phyloP scores from a whole-genome alignment of 2,329 filamentous ascomycete species.

The Sclerotinia nivalis region DNA sequence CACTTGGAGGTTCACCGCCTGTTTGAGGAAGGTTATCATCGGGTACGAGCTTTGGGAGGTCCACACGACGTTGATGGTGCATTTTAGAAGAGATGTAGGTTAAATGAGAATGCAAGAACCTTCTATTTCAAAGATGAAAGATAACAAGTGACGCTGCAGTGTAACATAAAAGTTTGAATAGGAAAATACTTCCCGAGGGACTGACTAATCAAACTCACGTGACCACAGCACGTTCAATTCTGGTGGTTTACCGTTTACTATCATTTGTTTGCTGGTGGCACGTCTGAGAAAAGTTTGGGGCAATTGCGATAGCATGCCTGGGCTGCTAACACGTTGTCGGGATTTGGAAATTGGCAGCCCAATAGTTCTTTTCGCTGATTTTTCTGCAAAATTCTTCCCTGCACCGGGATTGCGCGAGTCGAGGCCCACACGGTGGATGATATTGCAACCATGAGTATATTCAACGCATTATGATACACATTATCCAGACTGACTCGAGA shows the following conservation, averaged over 20 bases:
- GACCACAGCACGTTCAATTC: neutral
- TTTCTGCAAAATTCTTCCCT: neutral
- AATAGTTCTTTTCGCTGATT: too few species aligned
- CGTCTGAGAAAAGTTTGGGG: neutral
- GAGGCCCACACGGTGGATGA: neutral
- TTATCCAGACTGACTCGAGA: neutral
- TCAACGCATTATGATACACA: neutral
- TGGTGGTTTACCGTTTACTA: neutral
- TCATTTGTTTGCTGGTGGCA: neutral
- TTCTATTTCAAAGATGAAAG: neutral
- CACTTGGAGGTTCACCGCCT: slow-evolving; percentile 16
- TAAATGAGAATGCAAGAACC: slow-evolving; percentile 2
- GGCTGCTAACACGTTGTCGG: neutral
- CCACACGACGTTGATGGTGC: neutral
- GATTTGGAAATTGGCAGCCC: too few species aligned
- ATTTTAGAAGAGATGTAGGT: neutral
- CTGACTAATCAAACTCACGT: neutral
- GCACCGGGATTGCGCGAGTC: neutral
- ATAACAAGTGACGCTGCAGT: neutral
- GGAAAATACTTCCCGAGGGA: neutral
- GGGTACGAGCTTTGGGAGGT: neutral
- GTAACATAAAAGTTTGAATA: neutral
- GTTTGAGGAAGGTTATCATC: slow-evolving; percentile 5
- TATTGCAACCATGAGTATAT: neutral
- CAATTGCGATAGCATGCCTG: too few species aligned